Conservation (phyloP, 2,329 filamentous ascomycete species). For the Alternaria ventricosa region DNA sequence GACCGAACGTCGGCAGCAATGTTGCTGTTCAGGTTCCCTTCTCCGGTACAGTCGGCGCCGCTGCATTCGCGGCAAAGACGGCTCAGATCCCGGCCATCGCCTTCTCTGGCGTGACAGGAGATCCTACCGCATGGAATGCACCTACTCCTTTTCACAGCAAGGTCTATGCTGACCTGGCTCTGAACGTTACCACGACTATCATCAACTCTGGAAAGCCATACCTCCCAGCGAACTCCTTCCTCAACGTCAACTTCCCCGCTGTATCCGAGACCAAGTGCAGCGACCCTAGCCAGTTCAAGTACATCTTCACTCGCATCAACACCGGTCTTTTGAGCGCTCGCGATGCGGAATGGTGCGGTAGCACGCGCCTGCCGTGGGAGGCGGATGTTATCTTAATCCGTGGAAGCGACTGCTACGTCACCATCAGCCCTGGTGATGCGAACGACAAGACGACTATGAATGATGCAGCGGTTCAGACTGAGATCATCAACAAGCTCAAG, state of each 20-base stretch:
- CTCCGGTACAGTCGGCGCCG: slow-evolving; percentile 73
- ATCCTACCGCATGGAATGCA: slow-evolving; percentile 61
- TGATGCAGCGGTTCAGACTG: slow-evolving; percentile 45
- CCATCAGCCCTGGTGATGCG: slow-evolving; percentile 68
- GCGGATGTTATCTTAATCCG: slow-evolving; percentile 56
- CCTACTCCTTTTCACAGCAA: slow-evolving; percentile 59
- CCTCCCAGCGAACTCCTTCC: slow-evolving; percentile 64
- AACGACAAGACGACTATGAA: slow-evolving; percentile 66
- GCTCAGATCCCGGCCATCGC: slow-evolving; percentile 69
- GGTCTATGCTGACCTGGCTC: slow-evolving; percentile 70
- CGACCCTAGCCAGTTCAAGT: slow-evolving; percentile 63
- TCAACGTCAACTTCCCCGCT: slow-evolving; percentile 74
- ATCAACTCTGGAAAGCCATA: slow-evolving; percentile 66
- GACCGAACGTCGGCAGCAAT: slow-evolving; percentile 69
- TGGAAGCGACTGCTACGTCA: slow-evolving; percentile 62
- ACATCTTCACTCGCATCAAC: slow-evolving; percentile 68
- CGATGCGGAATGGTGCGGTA: slow-evolving; percentile 66
- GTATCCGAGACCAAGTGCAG: slow-evolving; percentile 59
- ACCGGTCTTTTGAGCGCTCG: slow-evolving; percentile 46
- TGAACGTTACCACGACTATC: slow-evolving; percentile 63
- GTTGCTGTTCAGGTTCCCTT: slow-evolving; percentile 63
- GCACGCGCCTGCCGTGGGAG: slow-evolving; percentile 65
- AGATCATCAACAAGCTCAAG: slow-evolving; percentile 37
- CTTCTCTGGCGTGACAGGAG: slow-evolving; percentile 65
- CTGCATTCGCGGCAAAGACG: slow-evolving; percentile 63